These are phyloP conservation scores for Pseudomicrostroma phylloplanum DNA, from an alignment of 1,284 basidiomycete species.

Conservation along the genomic window DNA sequence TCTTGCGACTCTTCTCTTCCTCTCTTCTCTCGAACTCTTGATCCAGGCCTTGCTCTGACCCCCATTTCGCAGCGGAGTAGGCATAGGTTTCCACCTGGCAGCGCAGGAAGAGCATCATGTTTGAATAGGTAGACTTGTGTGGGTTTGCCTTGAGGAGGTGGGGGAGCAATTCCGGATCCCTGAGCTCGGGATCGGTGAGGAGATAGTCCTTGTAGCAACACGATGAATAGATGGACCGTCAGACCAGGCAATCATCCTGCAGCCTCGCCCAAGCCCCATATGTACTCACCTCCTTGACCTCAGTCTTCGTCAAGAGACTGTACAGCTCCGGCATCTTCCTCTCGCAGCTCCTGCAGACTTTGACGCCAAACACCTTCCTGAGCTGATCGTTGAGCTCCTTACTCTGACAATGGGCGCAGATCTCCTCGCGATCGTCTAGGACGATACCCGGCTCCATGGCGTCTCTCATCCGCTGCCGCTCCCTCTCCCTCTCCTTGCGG, in stretches of 20 bases:
- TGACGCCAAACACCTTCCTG: slow-evolving; percentile 53
- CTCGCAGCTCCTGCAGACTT: slow-evolving; percentile 81
- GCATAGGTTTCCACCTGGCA: slow-evolving; percentile 93
- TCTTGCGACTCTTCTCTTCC: slow-evolving; percentile 79
- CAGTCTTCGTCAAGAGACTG: slow-evolving; percentile 92
- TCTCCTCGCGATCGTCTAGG: slow-evolving; percentile 19
- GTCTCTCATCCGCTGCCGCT: slow-evolving; percentile 36
- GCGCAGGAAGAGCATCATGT: slow-evolving; percentile 98
- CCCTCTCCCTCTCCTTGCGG: slow-evolving; percentile 41
- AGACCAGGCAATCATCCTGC: not conserved
- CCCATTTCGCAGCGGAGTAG: slow-evolving; percentile 82
- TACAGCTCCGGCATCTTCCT: slow-evolving; percentile 72
- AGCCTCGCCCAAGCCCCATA: not conserved
- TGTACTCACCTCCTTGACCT: slow-evolving; percentile 70
- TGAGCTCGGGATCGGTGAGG: slow-evolving; percentile 65
- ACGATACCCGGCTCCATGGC: slow-evolving; percentile 32
- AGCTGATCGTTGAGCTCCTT: slow-evolving; percentile 41
- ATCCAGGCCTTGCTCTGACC: slow-evolving; percentile 82
- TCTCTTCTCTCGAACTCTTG: slow-evolving; percentile 75
- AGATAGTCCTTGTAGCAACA: slow-evolving; percentile 48
- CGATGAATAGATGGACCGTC: slow-evolving; percentile 9
- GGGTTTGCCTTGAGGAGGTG: slow-evolving; percentile 94
- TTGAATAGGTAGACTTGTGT: slow-evolving; percentile 89
- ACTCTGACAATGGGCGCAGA: slow-evolving; percentile 37
- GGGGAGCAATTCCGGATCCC: slow-evolving; percentile 82